Evolutionary conservation across 768 basidiomycete species (phyloP), one percentile per base, ranked within the genome.

Genomic region (Dictyophora rubrovolvata): DNA sequence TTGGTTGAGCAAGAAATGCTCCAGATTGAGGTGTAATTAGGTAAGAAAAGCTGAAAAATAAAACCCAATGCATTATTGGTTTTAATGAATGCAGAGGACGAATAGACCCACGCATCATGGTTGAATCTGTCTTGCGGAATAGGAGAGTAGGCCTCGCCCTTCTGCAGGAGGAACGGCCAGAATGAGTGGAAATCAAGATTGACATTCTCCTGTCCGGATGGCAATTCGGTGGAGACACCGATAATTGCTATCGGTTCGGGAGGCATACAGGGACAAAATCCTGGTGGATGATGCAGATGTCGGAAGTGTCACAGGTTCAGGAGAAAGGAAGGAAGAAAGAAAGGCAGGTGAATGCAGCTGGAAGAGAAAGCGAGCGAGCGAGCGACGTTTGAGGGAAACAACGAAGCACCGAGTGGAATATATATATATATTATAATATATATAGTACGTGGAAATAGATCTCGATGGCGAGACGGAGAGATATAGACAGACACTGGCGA

Each of bases 201-300:
- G 2, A 55, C 55, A 16, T 64, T 63, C 36, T 65, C 56, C 5
- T 55, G 56, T n/a, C 74, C 75, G 52, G 67, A 67, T 1, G 75
- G 75, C 14, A 76, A 66, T 59, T 74, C 69, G 20, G 69, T 68
- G 22, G 75, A 69, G 28, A 76, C 66, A 36, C 75, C 75, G 50
- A 51, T 42, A 42, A 42, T 42, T 12, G 42, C 42, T 42, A 42
- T 42, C 42, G 42, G 42, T 42, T 42, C 42, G 12, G n/a, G 42
- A 14, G 42, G 42, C 42, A 42, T 42, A 42, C 42, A 42, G 42
- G 42, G 4, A 42, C 42, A n/a, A n/a, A 14, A 4, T 2, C 14
- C 42, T 14, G 42, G 42, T 12, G 42, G n/a, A 3, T 42, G 4
- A 28, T 28, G 28, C 28, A 28, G 28, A 28, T 28, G 28, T 28